Conservation (phyloP, 2,329 filamentous ascomycete genomes). For the Colletotrichum sp. region DNA sequence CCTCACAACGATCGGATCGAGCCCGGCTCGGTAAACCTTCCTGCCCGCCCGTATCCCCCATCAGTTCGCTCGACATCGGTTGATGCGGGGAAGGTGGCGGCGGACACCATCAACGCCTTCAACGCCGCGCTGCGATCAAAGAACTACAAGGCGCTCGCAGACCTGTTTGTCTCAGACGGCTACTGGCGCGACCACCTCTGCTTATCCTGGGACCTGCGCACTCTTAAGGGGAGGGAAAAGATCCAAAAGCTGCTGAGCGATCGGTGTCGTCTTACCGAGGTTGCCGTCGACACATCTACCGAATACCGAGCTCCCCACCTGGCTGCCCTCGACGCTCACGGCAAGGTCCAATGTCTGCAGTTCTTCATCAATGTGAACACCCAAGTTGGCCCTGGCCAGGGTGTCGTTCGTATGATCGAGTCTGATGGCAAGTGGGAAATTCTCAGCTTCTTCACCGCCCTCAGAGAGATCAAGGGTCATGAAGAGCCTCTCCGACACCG, state of each 20-base stretch:
- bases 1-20: conserved; percentile 6
- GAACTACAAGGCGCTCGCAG: conserved; percentile 36
- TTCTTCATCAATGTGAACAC: conserved; percentile 63
- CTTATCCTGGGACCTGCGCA: conserved; percentile 59
- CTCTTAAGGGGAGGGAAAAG: conserved; percentile 43
- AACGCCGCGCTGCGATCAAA: conserved; percentile 43
- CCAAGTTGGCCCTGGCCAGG: conserved; percentile 57
- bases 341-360: conserved; percentile 56
- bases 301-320: conserved; percentile 47
- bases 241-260: conserved; percentile 44
- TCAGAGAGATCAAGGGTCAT: conserved; percentile 52
- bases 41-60: conserved; percentile 47
- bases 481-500: conserved; percentile 48
- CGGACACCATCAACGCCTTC: conserved; percentile 40
- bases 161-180: conserved; percentile 47
- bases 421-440: conserved; percentile 52
- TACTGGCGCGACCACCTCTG: conserved; percentile 66
- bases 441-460: conserved; percentile 60
- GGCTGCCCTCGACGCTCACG: conserved; percentile 52
- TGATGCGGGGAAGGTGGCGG: conserved; percentile 42
- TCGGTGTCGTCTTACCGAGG: conserved; percentile 38
- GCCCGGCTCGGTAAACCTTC: conserved; percentile 61
- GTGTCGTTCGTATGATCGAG: conserved; percentile 57
- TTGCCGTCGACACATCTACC: conserved; percentile 52
- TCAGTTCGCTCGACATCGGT: conserved; percentile 27